Base-by-base conservation (phyloP, 129 eudicot genomes). In the Chrysanthemum seticuspe region DNA sequence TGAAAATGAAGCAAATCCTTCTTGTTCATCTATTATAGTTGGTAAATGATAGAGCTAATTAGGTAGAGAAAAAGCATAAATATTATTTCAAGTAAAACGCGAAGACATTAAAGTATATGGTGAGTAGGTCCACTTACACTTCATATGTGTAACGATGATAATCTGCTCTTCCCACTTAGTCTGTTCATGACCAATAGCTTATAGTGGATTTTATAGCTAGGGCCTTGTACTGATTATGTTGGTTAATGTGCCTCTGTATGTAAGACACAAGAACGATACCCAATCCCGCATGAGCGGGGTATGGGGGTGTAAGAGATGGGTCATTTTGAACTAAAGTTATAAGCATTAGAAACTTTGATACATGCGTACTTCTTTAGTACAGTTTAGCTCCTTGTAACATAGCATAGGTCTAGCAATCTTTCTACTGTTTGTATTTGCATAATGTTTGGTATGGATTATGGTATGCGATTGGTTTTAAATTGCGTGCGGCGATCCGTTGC, bases 1-100 rank as follows among this genome's bases (percentile, higher is more conserved):
- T 70, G 54, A 55, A 15, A 54, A 49, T 70, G 54, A 13, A 5
- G 15, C 11, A 70, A 70, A 70, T 13, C 52, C 53, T 18, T 70
- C 12, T 51, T n/a, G 49, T 25, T 15, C 50, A n/a, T 10, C 10
- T 69, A 5, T 18, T 4, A 19, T 60, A 36, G 44, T 36, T 36
- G 0, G 44, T 6, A 36, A 36, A 36, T 36, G 44, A 36, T 36
- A 36, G 1, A 2, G 8, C 47, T 69, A 3, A 29, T n/a, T 11
- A 53, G 29, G 62, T 53, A 4, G 61, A 52, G 15, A 11, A 69
- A 25, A 13, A 2, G 62, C 25, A 53, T 13, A 53, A 9, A 1
- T 51, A 2, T 10, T 53, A 10, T 4, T 2, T 21, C n/a, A 10
- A n/a, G 44, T 68, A 49, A 45, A 50, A 68, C 48, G 10, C 21